phyloP scores from a whole-genome alignment of 768 basidiomycete species.

The Tylopilus felleus region DNA sequence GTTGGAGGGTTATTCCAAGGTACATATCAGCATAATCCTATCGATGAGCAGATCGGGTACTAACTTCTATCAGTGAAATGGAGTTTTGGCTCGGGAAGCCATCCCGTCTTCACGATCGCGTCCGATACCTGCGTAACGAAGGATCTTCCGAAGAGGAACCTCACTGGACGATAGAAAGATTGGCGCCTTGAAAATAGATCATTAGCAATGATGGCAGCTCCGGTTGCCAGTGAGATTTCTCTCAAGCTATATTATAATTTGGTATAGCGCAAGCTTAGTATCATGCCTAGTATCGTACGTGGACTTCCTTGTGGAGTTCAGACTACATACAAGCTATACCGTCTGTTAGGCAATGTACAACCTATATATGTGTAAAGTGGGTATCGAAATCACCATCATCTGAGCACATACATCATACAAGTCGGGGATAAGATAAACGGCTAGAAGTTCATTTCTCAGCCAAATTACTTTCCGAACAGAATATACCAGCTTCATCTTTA shows the following conservation, averaged over 20 bases:
- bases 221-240: neutral
- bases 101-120: slow-evolving; percentile 89
- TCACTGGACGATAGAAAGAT: slow-evolving; percentile 74
- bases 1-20: slow-evolving; percentile 92
- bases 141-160: slow-evolving; percentile 46
- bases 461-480: neutral
- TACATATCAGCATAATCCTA: slow-evolving; percentile 31
- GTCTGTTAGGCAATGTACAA: neutral
- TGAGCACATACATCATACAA: neutral
- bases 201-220: neutral
- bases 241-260: too few species aligned
- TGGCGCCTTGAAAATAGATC: slow-evolving; percentile 56
- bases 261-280: neutral
- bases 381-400: neutral
- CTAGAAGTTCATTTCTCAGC: neutral
- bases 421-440: slow-evolving; percentile 1
- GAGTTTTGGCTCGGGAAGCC: slow-evolving; percentile 98
- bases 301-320: neutral
- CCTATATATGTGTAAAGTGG: too few species aligned
- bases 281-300: slow-evolving; percentile 1
- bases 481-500: neutral
- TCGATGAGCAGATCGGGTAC: neutral
- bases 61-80: slow-evolving; percentile 62
- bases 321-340: slow-evolving; percentile 12
- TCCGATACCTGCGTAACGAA: slow-evolving; percentile 64